Conservation (phyloP, 83 land plant genomes). For the Picea engelmannii region DNA sequence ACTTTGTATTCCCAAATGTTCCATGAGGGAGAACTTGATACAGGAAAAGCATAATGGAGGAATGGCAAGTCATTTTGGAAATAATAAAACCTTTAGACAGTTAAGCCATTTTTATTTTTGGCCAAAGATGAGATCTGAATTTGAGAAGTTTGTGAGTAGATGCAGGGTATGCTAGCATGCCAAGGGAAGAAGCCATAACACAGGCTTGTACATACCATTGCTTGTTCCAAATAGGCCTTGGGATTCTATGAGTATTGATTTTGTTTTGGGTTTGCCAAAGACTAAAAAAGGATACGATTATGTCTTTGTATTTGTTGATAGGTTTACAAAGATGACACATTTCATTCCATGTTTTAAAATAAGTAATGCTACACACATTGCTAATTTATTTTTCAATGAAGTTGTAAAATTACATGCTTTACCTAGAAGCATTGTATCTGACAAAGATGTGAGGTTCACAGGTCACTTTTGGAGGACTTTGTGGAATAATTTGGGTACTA, state of each 20-base stretch:
- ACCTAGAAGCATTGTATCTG: slow-evolving; percentile 1
- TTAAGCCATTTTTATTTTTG: background rate
- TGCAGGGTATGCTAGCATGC: slow-evolving; percentile 14
- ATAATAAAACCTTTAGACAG: background rate
- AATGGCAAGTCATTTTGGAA: slow-evolving; percentile 9
- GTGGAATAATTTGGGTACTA: background rate
- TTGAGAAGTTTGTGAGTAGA: background rate
- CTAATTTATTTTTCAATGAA: slow-evolving; percentile 6
- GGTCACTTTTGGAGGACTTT: background rate
- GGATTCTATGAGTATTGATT: slow-evolving; percentile 28
- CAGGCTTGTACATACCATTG: slow-evolving; percentile 24
- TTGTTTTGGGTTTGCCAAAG: slow-evolving; percentile 19
- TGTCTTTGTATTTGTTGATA: slow-evolving; percentile 24
- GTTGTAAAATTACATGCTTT: background rate
- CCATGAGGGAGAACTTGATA: background rate
- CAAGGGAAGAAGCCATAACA: slow-evolving; percentile 1
- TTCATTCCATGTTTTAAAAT: slow-evolving; percentile 29
- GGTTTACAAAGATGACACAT: slow-evolving; percentile 31
- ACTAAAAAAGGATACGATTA: slow-evolving; percentile 18
- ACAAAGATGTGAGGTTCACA: slow-evolving; percentile 1
- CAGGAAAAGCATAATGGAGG: background rate
- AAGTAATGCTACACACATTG: slow-evolving; percentile 14
- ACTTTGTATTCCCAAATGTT: background rate
- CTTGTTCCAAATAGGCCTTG: slow-evolving; percentile 19
- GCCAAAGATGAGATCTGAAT: slow-evolving; percentile 13